Base-by-base conservation (phyloP, 805 yeast species). In the Wickerhamiella azyma region DNA sequence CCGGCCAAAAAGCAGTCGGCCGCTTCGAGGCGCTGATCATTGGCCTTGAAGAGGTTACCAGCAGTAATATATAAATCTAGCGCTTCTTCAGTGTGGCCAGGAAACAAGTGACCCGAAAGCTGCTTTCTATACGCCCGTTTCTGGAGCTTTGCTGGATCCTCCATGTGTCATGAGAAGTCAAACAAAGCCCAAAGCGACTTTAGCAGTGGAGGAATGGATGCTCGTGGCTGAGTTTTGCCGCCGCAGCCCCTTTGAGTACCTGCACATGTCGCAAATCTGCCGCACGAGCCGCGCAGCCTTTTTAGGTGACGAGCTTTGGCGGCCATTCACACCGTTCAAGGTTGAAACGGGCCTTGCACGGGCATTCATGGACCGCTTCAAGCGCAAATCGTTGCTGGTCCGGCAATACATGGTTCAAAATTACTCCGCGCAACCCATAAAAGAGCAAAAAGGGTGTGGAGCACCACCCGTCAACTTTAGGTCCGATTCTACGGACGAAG, bases 61-160 rank as follows among this genome's bases (percentile, higher is more conserved):
- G 45, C 45, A 5, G 45, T 42, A 29, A 38, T 30, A 16, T 36
- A 42, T 13, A 42, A n/a, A 6, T 42, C 45, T 11, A 16, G 17
- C 9, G 45, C 45, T 17, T 42, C 45, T 16, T 36, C 40, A 9
- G n/a, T 28, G 35, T 38, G 35, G 13, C 40, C 18, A 16, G 35
- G 13, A 16, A 35, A 42, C 24, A 42, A 8, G 6, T 36, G 35
- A 19, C 45, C 45, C 10, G 24, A 32, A 16, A 42, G 28, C 21
- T 36, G 19, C 17, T 26, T 38, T 26, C 37, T 35, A 26, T 35
- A 28, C 8, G 45, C 45, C 19, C 26, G 28, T 17, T 28, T 35
- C 37, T 42, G 40, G 18, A 42, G 14, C 21, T 32, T 35, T 17
- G 36, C 45, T 5, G 45, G 45, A 13, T 30, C 33, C 33, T 30